Evolutionary conservation across 2,329 filamentous ascomycete species (phyloP).

Genomic region (Septoria linicola): DNA sequence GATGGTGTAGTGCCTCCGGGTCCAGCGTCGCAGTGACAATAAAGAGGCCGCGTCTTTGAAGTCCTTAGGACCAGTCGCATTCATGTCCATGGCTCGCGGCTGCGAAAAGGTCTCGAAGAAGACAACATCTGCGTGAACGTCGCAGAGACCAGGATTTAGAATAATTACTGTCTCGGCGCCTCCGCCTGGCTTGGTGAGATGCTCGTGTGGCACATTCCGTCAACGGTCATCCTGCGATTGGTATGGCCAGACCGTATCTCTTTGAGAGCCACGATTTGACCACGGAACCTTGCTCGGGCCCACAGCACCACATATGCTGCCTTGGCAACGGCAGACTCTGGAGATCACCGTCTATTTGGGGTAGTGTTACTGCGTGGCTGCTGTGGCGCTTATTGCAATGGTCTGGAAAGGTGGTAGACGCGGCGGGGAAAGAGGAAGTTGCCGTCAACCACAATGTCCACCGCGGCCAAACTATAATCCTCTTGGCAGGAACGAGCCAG

Average conservation of each 20-base stretch:
- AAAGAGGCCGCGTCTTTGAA: conserved; percentile 5
- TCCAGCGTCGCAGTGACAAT: conserved; percentile 1
- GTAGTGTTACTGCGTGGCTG: background rate
- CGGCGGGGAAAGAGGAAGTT: background rate
- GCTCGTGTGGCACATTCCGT: background rate
- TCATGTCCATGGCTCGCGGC: background rate
- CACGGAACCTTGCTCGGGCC: background rate
- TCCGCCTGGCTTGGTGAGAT: conserved; percentile 1
- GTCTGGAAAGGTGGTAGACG: background rate
- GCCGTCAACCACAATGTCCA: background rate
- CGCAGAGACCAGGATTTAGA: background rate
- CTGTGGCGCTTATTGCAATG: background rate
- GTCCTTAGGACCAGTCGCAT: background rate
- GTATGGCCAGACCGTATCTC: conserved; percentile 6
- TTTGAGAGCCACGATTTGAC: background rate
- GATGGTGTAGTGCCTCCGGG: conserved; percentile 3
- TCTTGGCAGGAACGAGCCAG: too few relatives aligned
- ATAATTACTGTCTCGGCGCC: background rate
- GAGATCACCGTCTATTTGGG: background rate
- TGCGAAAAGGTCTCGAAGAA: background rate
- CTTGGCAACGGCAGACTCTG: background rate
- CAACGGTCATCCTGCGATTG: background rate
- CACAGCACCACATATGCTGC: background rate
- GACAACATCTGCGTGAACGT: conserved; percentile 3
- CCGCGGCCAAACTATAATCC: too few relatives aligned